Evolutionary conservation across 2,329 filamentous ascomycete genomes (phyloP).

Genomic region (Magnaporthiopsis rhizophila): DNA sequence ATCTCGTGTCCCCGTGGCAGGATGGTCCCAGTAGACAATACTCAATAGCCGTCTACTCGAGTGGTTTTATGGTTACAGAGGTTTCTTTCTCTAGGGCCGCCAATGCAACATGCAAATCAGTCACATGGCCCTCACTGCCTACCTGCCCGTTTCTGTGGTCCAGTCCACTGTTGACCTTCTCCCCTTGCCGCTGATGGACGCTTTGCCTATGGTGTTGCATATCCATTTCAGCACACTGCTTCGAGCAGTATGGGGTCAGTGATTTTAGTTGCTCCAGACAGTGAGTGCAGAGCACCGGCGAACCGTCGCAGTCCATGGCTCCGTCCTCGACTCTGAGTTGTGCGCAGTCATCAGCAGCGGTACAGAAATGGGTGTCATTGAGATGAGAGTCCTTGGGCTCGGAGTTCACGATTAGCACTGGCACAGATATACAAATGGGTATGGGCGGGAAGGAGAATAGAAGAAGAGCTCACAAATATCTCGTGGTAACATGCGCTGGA

Average conservation of each 20-base stretch:
- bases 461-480: conserved; percentile 7
- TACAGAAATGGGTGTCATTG: conserved; percentile 17
- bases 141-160: neutral
- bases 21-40: neutral
- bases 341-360: conserved; percentile 17
- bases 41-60: neutral
- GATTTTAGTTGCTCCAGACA: conserved; percentile 21
- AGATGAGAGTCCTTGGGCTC: conserved; percentile 16
- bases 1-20: no score
- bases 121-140: conserved; percentile 1
- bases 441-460: neutral
- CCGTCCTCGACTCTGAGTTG: conserved; percentile 16
- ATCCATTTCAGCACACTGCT: conserved; percentile 22
- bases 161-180: neutral
- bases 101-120: neutral
- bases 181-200: conserved; percentile 19
- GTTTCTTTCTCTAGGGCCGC: neutral
- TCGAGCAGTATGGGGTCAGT: conserved; percentile 22
- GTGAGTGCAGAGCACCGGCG: conserved; percentile 22
- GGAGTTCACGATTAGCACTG: neutral
- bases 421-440: no score
- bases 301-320: conserved; percentile 13
- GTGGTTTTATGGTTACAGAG: conserved; percentile 1
- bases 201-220: conserved; percentile 24
- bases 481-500: conserved; percentile 17